Evolutionary conservation across 495 filamentous ascomycete species (phyloP).

Genomic region (Talaromyces nanjingensis): DNA sequence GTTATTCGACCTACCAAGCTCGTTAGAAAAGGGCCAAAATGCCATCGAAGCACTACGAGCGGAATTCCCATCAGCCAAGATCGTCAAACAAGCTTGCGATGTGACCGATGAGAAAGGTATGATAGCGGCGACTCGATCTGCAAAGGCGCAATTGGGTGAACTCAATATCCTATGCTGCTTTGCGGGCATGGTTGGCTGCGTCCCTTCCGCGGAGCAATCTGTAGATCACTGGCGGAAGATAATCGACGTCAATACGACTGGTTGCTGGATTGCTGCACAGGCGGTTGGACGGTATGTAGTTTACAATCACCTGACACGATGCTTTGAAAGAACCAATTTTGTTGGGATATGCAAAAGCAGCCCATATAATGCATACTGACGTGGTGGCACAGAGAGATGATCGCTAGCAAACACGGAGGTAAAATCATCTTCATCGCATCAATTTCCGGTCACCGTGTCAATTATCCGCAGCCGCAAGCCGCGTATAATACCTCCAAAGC

Average conservation of each 20-base stretch:
- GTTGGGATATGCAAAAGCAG: neutral
- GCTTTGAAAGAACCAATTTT: neutral
- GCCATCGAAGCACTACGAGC: conserved; percentile 30
- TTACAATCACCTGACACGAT: neutral
- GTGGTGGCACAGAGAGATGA: conserved; percentile 20
- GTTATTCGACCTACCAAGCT: conserved; percentile 52
- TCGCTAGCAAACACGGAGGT: conserved; percentile 34
- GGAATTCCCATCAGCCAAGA: conserved; percentile 46
- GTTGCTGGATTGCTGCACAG: conserved; percentile 57
- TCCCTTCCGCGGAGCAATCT: conserved; percentile 46
- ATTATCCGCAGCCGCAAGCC: conserved; percentile 37
- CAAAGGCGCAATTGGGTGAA: conserved; percentile 36
- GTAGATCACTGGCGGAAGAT: conserved; percentile 48
- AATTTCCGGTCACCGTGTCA: conserved; percentile 55
- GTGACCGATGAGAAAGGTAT: conserved; percentile 49
- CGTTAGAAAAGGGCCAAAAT: conserved; percentile 14
- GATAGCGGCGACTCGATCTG: conserved; percentile 28
- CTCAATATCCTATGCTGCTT: conserved; percentile 57
- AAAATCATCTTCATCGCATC: conserved; percentile 58
- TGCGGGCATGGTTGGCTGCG: conserved; percentile 58
- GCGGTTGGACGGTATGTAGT: conserved; percentile 39
- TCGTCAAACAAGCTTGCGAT: conserved; percentile 43
- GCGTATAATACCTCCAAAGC: conserved; percentile 40
- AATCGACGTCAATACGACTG: conserved; percentile 61
- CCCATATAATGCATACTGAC: neutral